These are phyloP conservation scores for Tetrapisispora arboricola DNA, from an alignment of 805 yeast genomes.

Conservation along the genomic window DNA sequence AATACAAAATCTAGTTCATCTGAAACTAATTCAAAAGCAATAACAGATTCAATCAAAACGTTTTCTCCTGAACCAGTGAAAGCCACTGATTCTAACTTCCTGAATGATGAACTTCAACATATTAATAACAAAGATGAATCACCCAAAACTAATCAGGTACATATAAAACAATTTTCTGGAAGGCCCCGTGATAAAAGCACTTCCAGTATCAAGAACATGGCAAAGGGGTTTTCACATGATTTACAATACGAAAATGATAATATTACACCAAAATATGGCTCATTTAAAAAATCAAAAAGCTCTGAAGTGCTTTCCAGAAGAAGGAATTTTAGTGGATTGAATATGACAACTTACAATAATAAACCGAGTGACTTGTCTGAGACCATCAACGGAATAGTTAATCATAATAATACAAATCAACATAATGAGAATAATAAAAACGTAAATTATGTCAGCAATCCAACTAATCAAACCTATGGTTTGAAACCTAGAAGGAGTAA, in stretches of 20 bases:
- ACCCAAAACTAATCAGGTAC: slow-evolving; percentile 4
- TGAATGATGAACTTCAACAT: background rate
- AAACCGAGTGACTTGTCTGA: background rate
- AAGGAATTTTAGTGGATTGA: slow-evolving; percentile 23
- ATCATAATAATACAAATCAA: background rate
- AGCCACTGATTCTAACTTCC: background rate
- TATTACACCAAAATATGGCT: slow-evolving; percentile 3
- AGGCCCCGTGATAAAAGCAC: slow-evolving; percentile 26
- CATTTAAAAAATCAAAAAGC: slow-evolving; percentile 21
- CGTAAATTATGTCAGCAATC: background rate
- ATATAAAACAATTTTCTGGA: slow-evolving; percentile 22
- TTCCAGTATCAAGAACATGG: slow-evolving; percentile 25
- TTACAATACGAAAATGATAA: slow-evolving; percentile 9
- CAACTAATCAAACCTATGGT: slow-evolving; percentile 9
- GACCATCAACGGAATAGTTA: background rate
- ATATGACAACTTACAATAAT: slow-evolving; percentile 16
- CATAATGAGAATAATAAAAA: background rate
- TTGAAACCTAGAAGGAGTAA: slow-evolving; percentile 23
- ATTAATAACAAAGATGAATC: background rate
- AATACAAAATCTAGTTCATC: background rate
- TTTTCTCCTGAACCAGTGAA: background rate
- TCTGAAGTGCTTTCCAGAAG: slow-evolving; percentile 23
- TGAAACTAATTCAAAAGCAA: background rate
- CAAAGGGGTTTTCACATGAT: slow-evolving; percentile 22
- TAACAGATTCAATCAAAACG: background rate